These are phyloP conservation scores for Striga asiatica DNA, from an alignment of 257 asterid species.

Conservation along the genomic window DNA sequence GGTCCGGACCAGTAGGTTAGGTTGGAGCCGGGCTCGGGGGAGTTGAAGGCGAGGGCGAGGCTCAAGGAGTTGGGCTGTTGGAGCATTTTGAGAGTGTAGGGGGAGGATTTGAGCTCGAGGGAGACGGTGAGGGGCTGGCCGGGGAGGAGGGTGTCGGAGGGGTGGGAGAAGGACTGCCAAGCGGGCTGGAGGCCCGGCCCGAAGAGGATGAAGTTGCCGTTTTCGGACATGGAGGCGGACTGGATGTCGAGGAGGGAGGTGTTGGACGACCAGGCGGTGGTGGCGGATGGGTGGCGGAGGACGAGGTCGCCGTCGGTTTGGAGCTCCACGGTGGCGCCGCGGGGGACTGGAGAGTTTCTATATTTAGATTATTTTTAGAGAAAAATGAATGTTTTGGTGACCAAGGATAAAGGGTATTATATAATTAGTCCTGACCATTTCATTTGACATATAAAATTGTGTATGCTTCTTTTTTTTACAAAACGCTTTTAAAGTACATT, in stretches of 20 bases:
- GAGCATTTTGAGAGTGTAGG: conserved; percentile 68
- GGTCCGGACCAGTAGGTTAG: conserved; percentile 79
- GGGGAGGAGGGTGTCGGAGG: conserved; percentile 80
- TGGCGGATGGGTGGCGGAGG: conserved; percentile 34
- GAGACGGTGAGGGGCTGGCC: conserved; percentile 62
- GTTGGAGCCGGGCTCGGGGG: conserved; percentile 49
- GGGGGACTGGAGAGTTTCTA: conserved; percentile 76
- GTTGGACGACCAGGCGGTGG: conserved; percentile 70
- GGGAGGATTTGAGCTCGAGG: conserved; percentile 50
- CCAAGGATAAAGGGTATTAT: no score
- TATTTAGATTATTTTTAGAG: conserved; percentile 51
- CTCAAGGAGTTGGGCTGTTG: conserved; percentile 65
- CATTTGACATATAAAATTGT: not conserved
- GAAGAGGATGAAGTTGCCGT: conserved; percentile 64
- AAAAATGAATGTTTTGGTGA: conserved; percentile 45
- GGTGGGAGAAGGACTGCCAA: conserved; percentile 78
- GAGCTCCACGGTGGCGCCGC: conserved; percentile 61
- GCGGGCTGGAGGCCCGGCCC: conserved; percentile 21
- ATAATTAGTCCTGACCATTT: no score
- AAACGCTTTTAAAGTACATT: no score
- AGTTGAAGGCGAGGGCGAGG: conserved; percentile 60
- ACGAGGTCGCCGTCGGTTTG: conserved; percentile 49
- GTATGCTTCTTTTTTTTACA: not conserved
- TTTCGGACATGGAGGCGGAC: conserved; percentile 52
- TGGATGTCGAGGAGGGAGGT: conserved; percentile 38